Percentiles rank a stretch among this genome's conserved stretches.
These are phyloP conservation scores for Fusarium continuum DNA, from an alignment of 2,329 filamentous ascomycete genomes.

Conservation along the genomic window DNA sequence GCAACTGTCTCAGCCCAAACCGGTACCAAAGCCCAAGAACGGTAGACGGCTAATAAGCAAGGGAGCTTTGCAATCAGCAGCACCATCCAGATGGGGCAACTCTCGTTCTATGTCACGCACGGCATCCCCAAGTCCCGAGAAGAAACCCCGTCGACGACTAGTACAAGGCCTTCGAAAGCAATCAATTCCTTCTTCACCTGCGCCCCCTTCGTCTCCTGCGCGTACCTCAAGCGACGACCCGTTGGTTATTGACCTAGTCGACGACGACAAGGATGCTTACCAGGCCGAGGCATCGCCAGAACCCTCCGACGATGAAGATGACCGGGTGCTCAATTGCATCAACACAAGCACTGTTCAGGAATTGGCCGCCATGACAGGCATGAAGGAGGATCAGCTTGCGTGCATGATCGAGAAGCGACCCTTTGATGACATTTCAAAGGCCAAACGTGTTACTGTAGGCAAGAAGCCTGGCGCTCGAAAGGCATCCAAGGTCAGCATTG, in stretches of 20 bases:
- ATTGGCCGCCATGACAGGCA: conserved; percentile 82
- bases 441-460: conserved; percentile 69
- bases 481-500: conserved; percentile 58
- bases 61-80: conserved; percentile 38
- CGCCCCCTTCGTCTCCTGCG: conserved; percentile 27
- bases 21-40: conserved; percentile 34
- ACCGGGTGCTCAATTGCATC: conserved; percentile 77
- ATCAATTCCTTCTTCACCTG: conserved; percentile 37
- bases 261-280: conserved; percentile 54
- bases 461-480: conserved; percentile 59
- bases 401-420: conserved; percentile 78
- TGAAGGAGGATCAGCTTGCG: conserved; percentile 74
- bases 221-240: conserved; percentile 49
- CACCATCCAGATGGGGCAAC: conserved; percentile 10
- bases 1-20: conserved; percentile 15
- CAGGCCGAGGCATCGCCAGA: conserved; percentile 48
- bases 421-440: conserved; percentile 72
- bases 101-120: conserved; percentile 33
- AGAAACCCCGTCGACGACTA: conserved; percentile 47
- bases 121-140: conserved; percentile 45
- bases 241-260: conserved; percentile 49
- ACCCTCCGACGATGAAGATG: conserved; percentile 46
- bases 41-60: conserved; percentile 48
- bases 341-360: conserved; percentile 81
- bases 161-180: conserved; percentile 49